A percentile compares a stretch with the other conserved stretches of the same genome.
phyloP scores from a whole-genome alignment of 1,284 basidiomycete genomes.

The Cronartium quercuum region DNA sequence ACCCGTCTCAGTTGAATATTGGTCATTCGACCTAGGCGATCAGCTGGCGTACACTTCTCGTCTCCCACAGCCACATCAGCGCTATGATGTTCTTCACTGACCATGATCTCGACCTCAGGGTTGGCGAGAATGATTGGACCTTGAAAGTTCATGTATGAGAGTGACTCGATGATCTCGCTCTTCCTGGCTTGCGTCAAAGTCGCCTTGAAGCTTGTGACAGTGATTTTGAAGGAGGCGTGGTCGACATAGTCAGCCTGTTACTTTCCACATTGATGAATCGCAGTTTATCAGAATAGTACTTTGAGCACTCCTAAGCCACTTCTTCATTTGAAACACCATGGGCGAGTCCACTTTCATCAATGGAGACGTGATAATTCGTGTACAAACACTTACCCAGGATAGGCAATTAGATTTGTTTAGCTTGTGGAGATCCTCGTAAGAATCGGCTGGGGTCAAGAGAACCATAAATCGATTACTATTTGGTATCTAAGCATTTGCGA shows the following conservation, averaged over 20 bases:
- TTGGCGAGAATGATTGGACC: constrained; percentile 77
- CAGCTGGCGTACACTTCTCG: neutral
- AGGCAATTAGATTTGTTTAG: constrained; percentile 12
- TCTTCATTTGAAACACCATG: too few relatives aligned
- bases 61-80: constrained; percentile 25
- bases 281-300: neutral
- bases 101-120: constrained; percentile 69
- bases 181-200: constrained; percentile 57
- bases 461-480: too few relatives aligned
- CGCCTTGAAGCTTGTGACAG: constrained; percentile 70
- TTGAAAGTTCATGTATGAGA: constrained; percentile 74
- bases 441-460: neutral
- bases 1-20: constrained; percentile 38
- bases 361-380: neutral
- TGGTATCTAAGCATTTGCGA: too few relatives aligned
- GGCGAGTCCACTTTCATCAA: too few relatives aligned
- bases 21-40: neutral
- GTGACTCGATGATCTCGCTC: constrained; percentile 65
- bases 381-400: constrained; percentile 16
- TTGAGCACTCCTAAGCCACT: too few relatives aligned
- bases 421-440: constrained; percentile 16
- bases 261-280: neutral
- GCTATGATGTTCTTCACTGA: constrained; percentile 81
- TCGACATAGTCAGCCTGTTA: neutral
- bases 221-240: constrained; percentile 66